Conservation (phyloP, 2,329 filamentous ascomycete species). For the Aspergillus ibericus region DNA sequence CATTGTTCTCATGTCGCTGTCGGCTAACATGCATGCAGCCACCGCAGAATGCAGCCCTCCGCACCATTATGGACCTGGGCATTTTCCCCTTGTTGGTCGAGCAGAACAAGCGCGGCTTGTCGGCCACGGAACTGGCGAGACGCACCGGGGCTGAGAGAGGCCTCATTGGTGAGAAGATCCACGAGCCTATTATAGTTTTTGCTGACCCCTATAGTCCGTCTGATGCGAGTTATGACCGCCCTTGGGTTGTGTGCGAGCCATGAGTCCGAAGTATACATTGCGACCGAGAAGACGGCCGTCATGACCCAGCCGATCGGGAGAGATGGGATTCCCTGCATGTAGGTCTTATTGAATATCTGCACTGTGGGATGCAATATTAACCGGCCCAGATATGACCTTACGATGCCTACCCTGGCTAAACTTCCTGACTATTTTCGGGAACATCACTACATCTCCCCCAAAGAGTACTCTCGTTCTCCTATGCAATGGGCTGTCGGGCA, state of each 20-base stretch:
- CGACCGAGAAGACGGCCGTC: conserved; percentile 29
- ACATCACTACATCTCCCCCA: conserved; percentile 27
- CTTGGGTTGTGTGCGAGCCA: conserved; percentile 27
- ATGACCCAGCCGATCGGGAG: conserved; percentile 30
- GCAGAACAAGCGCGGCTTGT: conserved; percentile 21
- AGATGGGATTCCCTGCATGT: conserved; percentile 34
- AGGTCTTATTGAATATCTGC: conserved; percentile 7
- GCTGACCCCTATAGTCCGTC: conserved; percentile 21
- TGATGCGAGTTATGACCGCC: conserved; percentile 33
- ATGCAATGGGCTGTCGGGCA: conserved; percentile 36
- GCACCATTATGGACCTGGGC: conserved; percentile 31
- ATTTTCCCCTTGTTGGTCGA: conserved; percentile 30
- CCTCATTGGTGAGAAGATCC: conserved; percentile 28
- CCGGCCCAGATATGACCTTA: conserved; percentile 27
- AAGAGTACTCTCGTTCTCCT: conserved; percentile 29
- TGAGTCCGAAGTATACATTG: conserved; percentile 23
- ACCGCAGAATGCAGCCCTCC: conserved; percentile 35
- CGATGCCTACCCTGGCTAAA: conserved; percentile 32
- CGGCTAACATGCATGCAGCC: conserved; percentile 23
- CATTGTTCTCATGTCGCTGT: not conserved
- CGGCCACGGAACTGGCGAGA: conserved; percentile 28
- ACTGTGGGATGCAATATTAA: not conserved
- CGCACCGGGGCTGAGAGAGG: conserved; percentile 30
- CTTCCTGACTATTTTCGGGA: conserved; percentile 33
- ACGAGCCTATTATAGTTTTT: not conserved